Base-by-base conservation (phyloP, 2,329 filamentous ascomycete species). In the Berkeleyomyces basicola region DNA sequence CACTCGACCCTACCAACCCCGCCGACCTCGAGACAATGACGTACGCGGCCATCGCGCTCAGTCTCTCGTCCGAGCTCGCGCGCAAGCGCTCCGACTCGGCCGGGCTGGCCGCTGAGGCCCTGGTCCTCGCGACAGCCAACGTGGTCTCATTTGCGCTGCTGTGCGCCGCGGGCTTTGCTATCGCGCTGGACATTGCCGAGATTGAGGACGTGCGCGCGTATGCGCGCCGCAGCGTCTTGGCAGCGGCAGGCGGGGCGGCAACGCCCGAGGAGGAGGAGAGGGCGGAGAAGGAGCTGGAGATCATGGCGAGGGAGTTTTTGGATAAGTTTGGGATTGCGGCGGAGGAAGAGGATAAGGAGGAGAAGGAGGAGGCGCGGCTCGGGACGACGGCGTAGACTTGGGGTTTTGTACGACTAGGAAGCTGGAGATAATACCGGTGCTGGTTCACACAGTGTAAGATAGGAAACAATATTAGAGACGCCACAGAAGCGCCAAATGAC, bases 41-140 rank as follows among this genome's bases (percentile, higher is more conserved):
- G 59, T 68, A 70, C 44, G 65, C 72, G 5, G 68, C 67, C 51
- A 68, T 68, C 74, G 57, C 53, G 4, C 36, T 44, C 46, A 59
- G 43, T 46, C 14, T 64, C n/a, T 44, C 58, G 33, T 43, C 63
- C 6, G 16, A 40, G 16, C 55, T 64, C n/a, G 63, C 63, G 10
- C 63, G 63, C 57, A 60, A 57, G 23, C 57, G 76, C 53, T 78
- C 82, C 37, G 86, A 85, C 69, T 84, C 84, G 6, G 79, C 82
- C 1, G 71, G 87, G 46, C 85, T 96, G 66, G 92, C 92, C 0
- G 74, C 87, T 42, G 87, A 95, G 73, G 92, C 92, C 0, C 77
- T 99, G 31, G 87, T 85, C 58, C 77, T 96, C 43, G 93, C 92
- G 0, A 96, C 91, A 0, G 79, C 96, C 68, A 96, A 96, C 68